Conservation (phyloP, 2,329 filamentous ascomycete species). For the Byssothecium circinans region DNA sequence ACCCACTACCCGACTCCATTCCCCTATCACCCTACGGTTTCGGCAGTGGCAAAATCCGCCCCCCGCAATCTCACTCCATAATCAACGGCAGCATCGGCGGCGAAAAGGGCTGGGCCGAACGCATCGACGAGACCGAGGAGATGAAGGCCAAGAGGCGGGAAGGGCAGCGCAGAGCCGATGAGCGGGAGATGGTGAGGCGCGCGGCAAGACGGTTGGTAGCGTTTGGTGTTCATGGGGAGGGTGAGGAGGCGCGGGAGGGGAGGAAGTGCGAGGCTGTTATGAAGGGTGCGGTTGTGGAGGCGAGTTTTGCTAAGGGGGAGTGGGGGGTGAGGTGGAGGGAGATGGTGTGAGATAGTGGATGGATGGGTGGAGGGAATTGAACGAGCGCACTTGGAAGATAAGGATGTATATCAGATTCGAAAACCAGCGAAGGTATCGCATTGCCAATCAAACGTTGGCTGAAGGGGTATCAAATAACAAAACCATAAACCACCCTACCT, state of each 20-base stretch:
- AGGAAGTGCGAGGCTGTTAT: slow-evolving; percentile 62
- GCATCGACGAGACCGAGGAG: slow-evolving; percentile 55
- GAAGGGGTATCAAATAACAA: slow-evolving; percentile 22
- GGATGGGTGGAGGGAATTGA: too few species aligned
- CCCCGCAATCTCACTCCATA: slow-evolving; percentile 50
- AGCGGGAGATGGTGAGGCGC: slow-evolving; percentile 62
- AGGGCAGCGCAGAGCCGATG: slow-evolving; percentile 52
- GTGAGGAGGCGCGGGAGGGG: slow-evolving; percentile 22
- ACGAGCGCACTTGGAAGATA: neutral
- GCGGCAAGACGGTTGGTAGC: slow-evolving; percentile 64
- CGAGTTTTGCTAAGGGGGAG: slow-evolving; percentile 63
- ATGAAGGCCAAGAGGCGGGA: slow-evolving; percentile 54
- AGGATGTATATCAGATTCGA: neutral
- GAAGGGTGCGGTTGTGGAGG: slow-evolving; percentile 60
- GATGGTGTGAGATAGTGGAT: slow-evolving; percentile 10
- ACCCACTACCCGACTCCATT: too few species aligned
- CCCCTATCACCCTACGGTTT: slow-evolving; percentile 32
- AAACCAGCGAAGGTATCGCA: neutral
- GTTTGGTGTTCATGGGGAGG: slow-evolving; percentile 52
- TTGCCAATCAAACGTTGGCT: slow-evolving; percentile 6
- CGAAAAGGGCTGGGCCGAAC: slow-evolving; percentile 58
- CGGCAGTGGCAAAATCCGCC: slow-evolving; percentile 40
- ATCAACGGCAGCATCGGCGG: slow-evolving; percentile 61
- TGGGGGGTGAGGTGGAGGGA: slow-evolving; percentile 63
- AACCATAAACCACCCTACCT: neutral